Conservation (phyloP, 495 filamentous ascomycete species). For the Neurospora sublineolata region DNA sequence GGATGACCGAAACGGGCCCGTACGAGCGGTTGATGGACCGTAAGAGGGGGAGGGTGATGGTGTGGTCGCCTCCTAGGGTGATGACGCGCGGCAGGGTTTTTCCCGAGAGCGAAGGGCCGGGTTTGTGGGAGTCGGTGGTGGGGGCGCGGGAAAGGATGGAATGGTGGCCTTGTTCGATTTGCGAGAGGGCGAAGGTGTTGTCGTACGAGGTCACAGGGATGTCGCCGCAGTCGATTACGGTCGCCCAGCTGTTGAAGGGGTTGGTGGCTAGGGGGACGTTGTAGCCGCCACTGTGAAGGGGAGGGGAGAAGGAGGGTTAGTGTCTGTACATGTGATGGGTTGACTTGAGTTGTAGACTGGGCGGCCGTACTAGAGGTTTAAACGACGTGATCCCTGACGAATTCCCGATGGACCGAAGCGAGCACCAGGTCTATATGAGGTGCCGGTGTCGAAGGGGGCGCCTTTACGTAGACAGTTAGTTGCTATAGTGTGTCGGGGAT, state of each 20-base stretch:
- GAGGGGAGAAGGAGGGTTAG: not conserved
- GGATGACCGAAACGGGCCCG: conserved; percentile 69
- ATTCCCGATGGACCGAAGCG: conserved; percentile 81
- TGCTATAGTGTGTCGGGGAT: conserved; percentile 38
- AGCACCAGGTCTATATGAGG: conserved; percentile 46
- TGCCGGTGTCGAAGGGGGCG: conserved; percentile 30
- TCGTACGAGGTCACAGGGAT: conserved; percentile 73
- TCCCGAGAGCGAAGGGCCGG: conserved; percentile 37
- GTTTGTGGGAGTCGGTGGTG: conserved; percentile 34
- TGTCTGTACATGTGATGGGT: not conserved
- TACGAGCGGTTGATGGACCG: conserved; percentile 68
- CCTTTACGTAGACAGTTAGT: conserved; percentile 15
- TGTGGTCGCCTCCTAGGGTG: conserved; percentile 76
- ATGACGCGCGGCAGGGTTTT: conserved; percentile 51
- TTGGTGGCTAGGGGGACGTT: conserved; percentile 72
- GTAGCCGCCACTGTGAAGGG: conserved; percentile 47
- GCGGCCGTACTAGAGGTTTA: conserved; percentile 45
- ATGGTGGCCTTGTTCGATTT: conserved; percentile 64
- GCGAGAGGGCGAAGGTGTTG: conserved; percentile 63
- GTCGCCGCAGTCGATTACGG: conserved; percentile 73
- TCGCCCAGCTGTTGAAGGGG: conserved; percentile 67
- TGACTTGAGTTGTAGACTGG: not conserved
- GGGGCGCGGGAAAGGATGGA: conserved; percentile 39
- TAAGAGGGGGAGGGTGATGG: conserved; percentile 67
- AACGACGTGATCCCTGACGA: conserved; percentile 65